These are phyloP conservation scores for Aspergillus cejpii DNA, from an alignment of 2,329 filamentous ascomycete genomes.

Conservation along the genomic window DNA sequence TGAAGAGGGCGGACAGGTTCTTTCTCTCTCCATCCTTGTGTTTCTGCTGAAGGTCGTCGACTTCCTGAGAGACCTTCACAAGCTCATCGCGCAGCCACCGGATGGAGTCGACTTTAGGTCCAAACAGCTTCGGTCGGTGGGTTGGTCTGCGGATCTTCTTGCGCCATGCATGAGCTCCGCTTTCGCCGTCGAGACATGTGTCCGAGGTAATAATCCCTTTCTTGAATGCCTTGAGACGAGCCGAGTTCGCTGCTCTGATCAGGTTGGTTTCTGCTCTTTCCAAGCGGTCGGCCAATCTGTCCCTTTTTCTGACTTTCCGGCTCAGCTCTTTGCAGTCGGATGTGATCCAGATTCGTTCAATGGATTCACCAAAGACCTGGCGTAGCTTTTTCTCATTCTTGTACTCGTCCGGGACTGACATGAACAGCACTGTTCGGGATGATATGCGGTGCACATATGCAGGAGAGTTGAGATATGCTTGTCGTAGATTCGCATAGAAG, in stretches of 20 bases:
- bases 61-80: conserved; percentile 61
- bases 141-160: conserved; percentile 56
- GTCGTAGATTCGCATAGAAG: conserved; percentile 82
- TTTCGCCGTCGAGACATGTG: conserved; percentile 26
- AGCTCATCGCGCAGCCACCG: conserved; percentile 74
- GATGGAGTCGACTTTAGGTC: conserved; percentile 85
- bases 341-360: conserved; percentile 77
- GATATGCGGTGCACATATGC: conserved; percentile 78
- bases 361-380: conserved; percentile 71
- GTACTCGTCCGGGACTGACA: conserved; percentile 72
- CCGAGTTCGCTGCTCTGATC: conserved; percentile 68
- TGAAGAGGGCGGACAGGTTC: conserved; percentile 70
- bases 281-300: conserved; percentile 68
- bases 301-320: conserved; percentile 69
- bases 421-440: conserved; percentile 80
- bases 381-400: conserved; percentile 67
- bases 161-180: conserved; percentile 23
- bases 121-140: conserved; percentile 64
- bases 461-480: conserved; percentile 82
- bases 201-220: conserved; percentile 18
- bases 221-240: conserved; percentile 55
- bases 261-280: conserved; percentile 84
- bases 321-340: conserved; percentile 69
- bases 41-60: conserved; percentile 58
- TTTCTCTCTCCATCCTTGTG: conserved; percentile 59